phyloP scores from a whole-genome alignment of 1,284 basidiomycete genomes.

The Papiliotrema nemorosa region DNA sequence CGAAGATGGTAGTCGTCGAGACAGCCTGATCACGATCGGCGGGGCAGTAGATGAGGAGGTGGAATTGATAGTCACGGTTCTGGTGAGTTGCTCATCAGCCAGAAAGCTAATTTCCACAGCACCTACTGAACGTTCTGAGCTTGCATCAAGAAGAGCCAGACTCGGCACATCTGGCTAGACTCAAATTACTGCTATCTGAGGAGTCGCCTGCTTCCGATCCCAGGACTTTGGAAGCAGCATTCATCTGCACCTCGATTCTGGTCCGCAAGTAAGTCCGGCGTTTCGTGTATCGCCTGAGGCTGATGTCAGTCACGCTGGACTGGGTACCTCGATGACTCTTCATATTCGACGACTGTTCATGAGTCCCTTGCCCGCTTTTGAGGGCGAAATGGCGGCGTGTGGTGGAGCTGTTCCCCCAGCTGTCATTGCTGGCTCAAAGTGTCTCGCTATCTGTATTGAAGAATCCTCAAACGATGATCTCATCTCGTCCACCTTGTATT shows the following conservation, averaged over 20 bases:
- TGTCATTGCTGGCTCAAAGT: conserved; percentile 79
- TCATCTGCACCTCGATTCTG: conserved; percentile 42
- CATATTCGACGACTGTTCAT: conserved; percentile 86
- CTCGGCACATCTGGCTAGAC: conserved; percentile 63
- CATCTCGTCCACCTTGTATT: conserved; percentile 93
- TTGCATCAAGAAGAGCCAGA: conserved; percentile 70
- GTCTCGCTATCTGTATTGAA: conserved; percentile 82
- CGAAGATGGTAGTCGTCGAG: conserved; percentile 11
- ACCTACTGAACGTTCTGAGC: conserved; percentile 80
- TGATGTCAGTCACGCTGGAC: conserved; percentile 65
- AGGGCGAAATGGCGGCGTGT: conserved; percentile 65
- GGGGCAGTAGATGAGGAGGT: conserved; percentile 38
- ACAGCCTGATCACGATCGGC: conserved; percentile 25
- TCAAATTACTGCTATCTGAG: conserved; percentile 74
- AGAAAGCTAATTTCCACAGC: conserved; percentile 57
- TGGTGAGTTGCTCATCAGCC: conserved; percentile 14
- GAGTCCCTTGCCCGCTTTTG: conserved; percentile 80
- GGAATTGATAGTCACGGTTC: conserved; percentile 36
- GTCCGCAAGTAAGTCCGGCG: conserved; percentile 63
- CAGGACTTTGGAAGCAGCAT: conserved; percentile 48
- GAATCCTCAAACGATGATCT: conserved; percentile 85
- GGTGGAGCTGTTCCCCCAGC: conserved; percentile 55
- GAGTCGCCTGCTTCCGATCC: conserved; percentile 72
- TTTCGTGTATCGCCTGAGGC: background rate
- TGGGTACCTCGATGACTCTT: conserved; percentile 69